Percentiles rank a stretch among this genome's conserved stretches.
Evolutionary conservation across 1,284 basidiomycete species (phyloP).

Genomic region (Cystobasidium sp.): DNA sequence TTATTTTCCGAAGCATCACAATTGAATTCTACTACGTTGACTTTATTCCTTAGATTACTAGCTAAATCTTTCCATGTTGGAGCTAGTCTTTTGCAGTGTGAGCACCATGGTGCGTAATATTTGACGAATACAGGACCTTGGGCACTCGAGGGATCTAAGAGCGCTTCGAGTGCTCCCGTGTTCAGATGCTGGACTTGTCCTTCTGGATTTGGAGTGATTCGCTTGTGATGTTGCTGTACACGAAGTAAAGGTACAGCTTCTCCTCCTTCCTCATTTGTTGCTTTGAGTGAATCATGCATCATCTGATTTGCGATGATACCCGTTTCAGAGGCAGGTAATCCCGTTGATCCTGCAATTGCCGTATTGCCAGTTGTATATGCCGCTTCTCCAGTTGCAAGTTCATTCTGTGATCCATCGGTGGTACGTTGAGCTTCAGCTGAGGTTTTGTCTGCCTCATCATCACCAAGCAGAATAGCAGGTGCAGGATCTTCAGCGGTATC

Average conservation of each 20-base stretch:
- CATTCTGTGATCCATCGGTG: neutral
- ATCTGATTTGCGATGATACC: conserved; percentile 14
- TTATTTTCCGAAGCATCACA: conserved; percentile 70
- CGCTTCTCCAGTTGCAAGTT: neutral
- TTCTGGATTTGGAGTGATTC: conserved; percentile 45
- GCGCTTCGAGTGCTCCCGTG: conserved; percentile 35
- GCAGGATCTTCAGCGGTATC: conserved; percentile 31
- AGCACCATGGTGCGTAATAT: conserved; percentile 68
- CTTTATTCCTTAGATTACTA: conserved; percentile 66
- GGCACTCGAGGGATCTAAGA: conserved; percentile 37
- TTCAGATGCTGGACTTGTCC: conserved; percentile 46
- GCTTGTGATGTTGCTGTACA: conserved; percentile 33
- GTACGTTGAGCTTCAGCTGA: conserved; percentile 7
- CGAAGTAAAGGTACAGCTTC: conserved; percentile 22
- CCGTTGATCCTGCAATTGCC: neutral
- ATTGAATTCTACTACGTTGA: conserved; percentile 80
- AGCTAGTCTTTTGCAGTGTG: conserved; percentile 81
- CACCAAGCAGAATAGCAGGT: conserved; percentile 1
- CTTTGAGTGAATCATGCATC: neutral
- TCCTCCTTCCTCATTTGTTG: neutral
- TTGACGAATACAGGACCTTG: conserved; percentile 77
- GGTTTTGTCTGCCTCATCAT: neutral
- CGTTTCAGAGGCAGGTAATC: neutral
- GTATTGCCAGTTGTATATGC: neutral
- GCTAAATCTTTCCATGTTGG: conserved; percentile 73